Evolutionary conservation across 129 eudicot species (phyloP).

Genomic region (Chrysanthemum makinoi): DNA sequence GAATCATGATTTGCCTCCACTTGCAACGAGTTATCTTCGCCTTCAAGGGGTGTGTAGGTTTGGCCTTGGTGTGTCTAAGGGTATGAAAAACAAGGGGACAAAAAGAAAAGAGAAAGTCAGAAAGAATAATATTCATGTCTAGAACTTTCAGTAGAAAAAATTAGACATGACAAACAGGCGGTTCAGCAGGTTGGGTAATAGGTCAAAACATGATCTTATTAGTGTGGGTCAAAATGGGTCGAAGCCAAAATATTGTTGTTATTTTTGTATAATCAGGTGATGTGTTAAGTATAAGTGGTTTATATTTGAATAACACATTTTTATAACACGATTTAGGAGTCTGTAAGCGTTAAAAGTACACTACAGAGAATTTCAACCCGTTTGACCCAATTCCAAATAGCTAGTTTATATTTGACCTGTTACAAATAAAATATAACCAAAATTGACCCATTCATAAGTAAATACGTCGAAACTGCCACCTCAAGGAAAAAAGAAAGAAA

Average conservation of each 20-base stretch:
- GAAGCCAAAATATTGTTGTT: background rate
- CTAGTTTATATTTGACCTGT: background rate
- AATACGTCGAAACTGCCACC: too few relatives aligned
- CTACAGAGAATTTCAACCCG: background rate
- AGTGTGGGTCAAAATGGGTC: background rate
- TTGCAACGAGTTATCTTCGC: slow-evolving; percentile 63
- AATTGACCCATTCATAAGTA: too few relatives aligned
- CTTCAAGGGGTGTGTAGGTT: slow-evolving; percentile 63
- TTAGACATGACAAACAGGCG: background rate
- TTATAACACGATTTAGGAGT: background rate
- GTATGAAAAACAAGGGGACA: background rate
- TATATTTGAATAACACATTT: background rate
- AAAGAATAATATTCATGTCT: background rate
- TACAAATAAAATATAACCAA: too few relatives aligned
- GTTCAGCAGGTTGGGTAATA: background rate
- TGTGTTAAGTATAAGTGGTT: background rate
- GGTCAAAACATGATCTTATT: background rate
- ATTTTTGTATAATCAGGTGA: background rate
- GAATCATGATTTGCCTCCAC: slow-evolving; percentile 52
- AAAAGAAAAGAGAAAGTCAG: background rate
- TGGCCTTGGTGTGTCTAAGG: slow-evolving; percentile 71
- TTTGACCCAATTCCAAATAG: background rate
- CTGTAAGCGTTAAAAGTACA: background rate
- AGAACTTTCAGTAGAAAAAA: background rate
- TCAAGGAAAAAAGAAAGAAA: too few relatives aligned